Base-by-base conservation (phyloP, 1,284 basidiomycete genomes). In the Heliocybe sulcata region DNA sequence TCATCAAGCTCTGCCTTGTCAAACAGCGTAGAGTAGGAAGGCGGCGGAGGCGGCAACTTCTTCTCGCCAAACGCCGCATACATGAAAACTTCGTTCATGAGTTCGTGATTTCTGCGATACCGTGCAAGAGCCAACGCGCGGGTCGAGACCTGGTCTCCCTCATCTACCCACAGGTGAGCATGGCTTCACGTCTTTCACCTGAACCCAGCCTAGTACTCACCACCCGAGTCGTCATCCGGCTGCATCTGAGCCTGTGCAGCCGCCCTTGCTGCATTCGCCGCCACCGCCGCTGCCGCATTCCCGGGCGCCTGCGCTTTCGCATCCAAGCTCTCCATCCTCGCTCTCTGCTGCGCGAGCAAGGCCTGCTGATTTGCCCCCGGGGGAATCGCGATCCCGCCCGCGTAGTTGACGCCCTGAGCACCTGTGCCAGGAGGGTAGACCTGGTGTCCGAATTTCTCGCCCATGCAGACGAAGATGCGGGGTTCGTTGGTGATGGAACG, bases 71-170 rank as follows among this genome's bases (percentile, higher is more conserved):
- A 85, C 0, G 84, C 84, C 20, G 88, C 87, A 58, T 78, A 75
- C 62, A 74, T 76, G 66, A 92, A 91, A 0, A 92, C 83, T 50
- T 87, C 85, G 62, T 86, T 85, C 86, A 91, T 90, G 59, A 84
- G 73, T 52, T 90, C 89, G 60, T 91, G 87, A 63, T 92, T 92
- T 10, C 89, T 78, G 59, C 77, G 79, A 64, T 90, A 92, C 35
- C 90, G 76, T 11, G 82, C 79, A 29, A 85, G 63, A 2, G 89
- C 85, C 10, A 91, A 72, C 1, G 86, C 80, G 29, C 87, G 77
- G 1, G 85, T 82, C 1, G 89, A 85, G 56, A 91, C 82, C 55
- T 76, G 72, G 54, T 90, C 86, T 16, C 77, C 71, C 59, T 90
- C 89, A 60, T 91, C 87, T 82, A 56, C 20, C 48, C 16, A 38